These are phyloP conservation scores for Fusarium bulbicola DNA, from an alignment of 2,329 filamentous ascomycete species.

Conservation along the genomic window DNA sequence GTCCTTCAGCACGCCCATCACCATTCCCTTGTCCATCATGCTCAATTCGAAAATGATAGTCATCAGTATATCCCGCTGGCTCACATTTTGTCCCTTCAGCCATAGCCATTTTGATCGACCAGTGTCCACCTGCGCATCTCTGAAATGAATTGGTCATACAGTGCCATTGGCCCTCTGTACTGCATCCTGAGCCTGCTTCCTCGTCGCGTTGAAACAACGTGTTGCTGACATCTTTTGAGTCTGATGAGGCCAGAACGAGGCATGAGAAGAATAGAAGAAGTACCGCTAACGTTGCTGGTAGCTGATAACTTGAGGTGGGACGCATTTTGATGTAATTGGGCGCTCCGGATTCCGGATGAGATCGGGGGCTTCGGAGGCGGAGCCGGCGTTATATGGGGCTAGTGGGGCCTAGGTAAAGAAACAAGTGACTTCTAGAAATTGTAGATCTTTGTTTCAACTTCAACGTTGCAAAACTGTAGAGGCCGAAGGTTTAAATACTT, in stretches of 20 bases:
- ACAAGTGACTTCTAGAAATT: not conserved
- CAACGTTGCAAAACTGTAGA: not conserved
- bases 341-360: slow-evolving; percentile 1
- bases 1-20: not conserved
- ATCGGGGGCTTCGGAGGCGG: slow-evolving; percentile 21
- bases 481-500: not conserved
- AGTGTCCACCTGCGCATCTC: slow-evolving; percentile 58
- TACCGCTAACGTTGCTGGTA: not conserved
- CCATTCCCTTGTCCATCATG: slow-evolving; percentile 31
- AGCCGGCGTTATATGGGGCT: slow-evolving; percentile 28
- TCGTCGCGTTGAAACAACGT: slow-evolving; percentile 38
- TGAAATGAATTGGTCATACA: slow-evolving; percentile 61
- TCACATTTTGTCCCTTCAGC: slow-evolving; percentile 56
- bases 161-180: slow-evolving; percentile 63
- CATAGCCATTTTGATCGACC: slow-evolving; percentile 56
- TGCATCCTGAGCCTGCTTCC: slow-evolving; percentile 52
- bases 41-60: slow-evolving; percentile 49
- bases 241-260: slow-evolving; percentile 13
- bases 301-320: not conserved
- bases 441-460: not conserved
- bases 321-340: slow-evolving; percentile 22
- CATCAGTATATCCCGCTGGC: slow-evolving; percentile 53
- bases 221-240: not conserved
- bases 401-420: not conserved
- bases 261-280: slow-evolving; percentile 16